A percentile compares a stretch with the other conserved stretches of the same genome.
Conservation (phyloP, 2,329 filamentous ascomycete genomes). For the Bipolaris zeicola region DNA sequence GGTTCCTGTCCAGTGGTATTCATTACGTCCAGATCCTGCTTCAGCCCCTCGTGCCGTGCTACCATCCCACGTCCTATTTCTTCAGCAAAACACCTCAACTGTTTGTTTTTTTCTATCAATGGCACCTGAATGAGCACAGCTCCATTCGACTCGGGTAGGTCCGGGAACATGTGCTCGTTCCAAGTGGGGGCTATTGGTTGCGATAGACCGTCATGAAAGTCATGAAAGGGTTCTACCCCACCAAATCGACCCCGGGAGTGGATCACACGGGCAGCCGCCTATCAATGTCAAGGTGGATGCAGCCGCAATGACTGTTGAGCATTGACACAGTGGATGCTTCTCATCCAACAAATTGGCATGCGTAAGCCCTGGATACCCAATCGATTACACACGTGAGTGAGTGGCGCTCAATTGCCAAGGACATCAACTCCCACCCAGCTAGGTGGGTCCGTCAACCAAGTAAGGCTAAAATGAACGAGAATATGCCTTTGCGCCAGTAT, state of each 20-base stretch:
- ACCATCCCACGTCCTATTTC: conserved; percentile 4
- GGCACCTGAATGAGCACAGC: neutral
- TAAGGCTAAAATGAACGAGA: neutral
- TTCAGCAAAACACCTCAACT: neutral
- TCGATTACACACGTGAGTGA: conserved; percentile 26
- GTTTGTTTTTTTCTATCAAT: conserved; percentile 4
- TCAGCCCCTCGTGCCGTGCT: neutral
- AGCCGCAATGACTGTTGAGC: conserved; percentile 9
- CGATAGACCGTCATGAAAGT: neutral
- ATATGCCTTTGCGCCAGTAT: neutral
- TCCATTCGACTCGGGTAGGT: neutral
- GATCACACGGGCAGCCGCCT: conserved; percentile 16
- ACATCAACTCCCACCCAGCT: conserved; percentile 7
- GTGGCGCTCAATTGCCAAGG: conserved; percentile 3
- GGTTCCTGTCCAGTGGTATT: neutral
- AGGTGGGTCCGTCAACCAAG: neutral
- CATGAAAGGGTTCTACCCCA: conserved; percentile 4
- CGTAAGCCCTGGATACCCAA: conserved; percentile 21
- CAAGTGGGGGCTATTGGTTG: conserved; percentile 17
- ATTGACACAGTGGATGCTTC: conserved; percentile 3
- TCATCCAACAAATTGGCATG: conserved; percentile 19
- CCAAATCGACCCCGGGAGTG: conserved; percentile 7
- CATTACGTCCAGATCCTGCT: neutral
- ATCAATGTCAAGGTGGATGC: conserved; percentile 4
- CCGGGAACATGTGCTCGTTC: conserved; percentile 12